Evolutionary conservation across 148 eudicot species (phyloP).

Genomic region (Rhododendron molle): DNA sequence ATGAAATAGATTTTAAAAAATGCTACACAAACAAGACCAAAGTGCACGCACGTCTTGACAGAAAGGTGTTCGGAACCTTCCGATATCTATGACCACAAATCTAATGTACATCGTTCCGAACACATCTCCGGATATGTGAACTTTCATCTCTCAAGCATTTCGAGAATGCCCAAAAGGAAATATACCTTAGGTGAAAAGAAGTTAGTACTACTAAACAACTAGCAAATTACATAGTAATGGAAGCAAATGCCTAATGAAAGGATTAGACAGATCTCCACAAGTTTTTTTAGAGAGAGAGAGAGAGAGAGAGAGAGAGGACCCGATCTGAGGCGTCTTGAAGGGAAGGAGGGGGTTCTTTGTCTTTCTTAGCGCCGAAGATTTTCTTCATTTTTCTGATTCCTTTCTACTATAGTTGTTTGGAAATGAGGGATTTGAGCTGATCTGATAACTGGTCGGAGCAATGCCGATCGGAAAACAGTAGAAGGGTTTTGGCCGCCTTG

Average conservation of each 20-base stretch:
- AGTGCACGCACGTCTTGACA: neutral
- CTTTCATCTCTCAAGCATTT: neutral
- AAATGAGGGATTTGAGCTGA: neutral
- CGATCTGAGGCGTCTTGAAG: constrained; percentile 74
- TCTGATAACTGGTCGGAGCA: neutral
- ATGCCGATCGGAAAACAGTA: neutral
- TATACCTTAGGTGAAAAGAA: neutral
- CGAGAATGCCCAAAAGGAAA: neutral
- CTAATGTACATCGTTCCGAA: neutral
- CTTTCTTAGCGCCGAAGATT: constrained; percentile 74
- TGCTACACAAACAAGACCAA: neutral
- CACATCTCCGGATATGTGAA: neutral
- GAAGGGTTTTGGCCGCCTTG: neutral
- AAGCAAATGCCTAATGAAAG: neutral
- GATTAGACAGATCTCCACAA: neutral
- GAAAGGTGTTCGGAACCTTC: neutral
- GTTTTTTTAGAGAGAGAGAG: no score
- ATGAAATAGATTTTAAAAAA: neutral
- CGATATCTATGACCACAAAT: neutral
- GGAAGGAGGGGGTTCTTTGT: constrained; percentile 80
- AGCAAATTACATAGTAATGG: neutral
- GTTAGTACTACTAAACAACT: neutral
- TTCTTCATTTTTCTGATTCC: constrained; percentile 53
- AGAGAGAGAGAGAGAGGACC: constrained; percentile 18
- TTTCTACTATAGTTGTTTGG: neutral